Evolutionary conservation across 805 yeast species (phyloP).

Genomic region (Candida corydali): DNA sequence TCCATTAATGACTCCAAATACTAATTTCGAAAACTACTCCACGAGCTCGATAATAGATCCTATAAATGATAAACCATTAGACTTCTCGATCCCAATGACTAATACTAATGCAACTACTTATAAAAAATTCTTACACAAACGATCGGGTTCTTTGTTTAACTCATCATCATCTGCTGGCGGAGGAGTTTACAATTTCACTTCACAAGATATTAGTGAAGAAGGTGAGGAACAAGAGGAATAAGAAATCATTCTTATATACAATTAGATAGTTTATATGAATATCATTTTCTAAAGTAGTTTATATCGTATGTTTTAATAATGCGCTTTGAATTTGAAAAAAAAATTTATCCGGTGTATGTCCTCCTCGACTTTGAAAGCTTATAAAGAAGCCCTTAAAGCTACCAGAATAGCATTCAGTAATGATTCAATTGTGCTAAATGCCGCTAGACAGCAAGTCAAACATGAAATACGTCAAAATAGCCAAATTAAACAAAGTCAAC

Average conservation of each 20-base stretch:
- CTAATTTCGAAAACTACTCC: conserved; percentile 19
- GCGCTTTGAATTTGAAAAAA: not conserved
- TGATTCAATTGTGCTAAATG: conserved; percentile 45
- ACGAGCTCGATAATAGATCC: conserved; percentile 25
- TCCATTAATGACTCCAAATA: conserved; percentile 32
- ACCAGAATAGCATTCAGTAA: conserved; percentile 55
- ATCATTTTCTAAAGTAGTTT: not conserved
- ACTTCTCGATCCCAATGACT: conserved; percentile 24
- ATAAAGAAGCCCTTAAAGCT: conserved; percentile 65
- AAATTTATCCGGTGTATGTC: not conserved
- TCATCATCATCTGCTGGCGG: conserved; percentile 19
- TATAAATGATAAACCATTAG: conserved; percentile 37
- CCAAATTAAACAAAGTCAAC: conserved; percentile 18
- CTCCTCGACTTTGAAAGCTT: conserved; percentile 45
- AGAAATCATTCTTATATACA: not conserved
- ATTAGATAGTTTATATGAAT: not conserved
- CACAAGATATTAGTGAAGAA: conserved; percentile 21
- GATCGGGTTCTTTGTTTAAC: not conserved
- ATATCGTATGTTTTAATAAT: too few species aligned
- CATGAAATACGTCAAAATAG: conserved; percentile 38
- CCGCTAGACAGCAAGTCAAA: conserved; percentile 60
- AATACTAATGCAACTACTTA: not conserved
- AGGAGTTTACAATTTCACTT: conserved; percentile 17
- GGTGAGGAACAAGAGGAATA: conserved; percentile 15
- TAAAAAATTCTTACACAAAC: conserved; percentile 3